Base-by-base conservation (phyloP, 73 alveolate genomes). In the Tetrahymena thermophila region DNA sequence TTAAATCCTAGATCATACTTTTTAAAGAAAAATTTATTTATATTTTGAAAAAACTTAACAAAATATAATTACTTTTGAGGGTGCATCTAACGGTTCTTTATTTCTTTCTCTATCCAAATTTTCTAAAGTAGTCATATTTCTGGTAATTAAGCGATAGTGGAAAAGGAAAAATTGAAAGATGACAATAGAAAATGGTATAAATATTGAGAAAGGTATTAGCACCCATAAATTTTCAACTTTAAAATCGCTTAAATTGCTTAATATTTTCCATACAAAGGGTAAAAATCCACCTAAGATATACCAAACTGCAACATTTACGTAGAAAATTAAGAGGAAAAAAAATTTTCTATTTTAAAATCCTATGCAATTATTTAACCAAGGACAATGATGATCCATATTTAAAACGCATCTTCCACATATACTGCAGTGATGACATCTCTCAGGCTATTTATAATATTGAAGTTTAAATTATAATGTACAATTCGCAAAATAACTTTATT, bases 301-400 rank as follows among this genome's bases (percentile, higher is more conserved):
- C 93, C 94, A 97, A 5, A 97, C 94, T 50, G 97, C 96, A 17
- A 97, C 43, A 19, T 93, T 94, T n/a, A 97, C 98, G 93, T 99
- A 99, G 93, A 98, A 94, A 16, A 98, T 96, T 94, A 99, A 94
- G 55, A 98, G 97, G 95, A 99, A 95, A 96, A 99, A 99, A 94
- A 89, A 98, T 96, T 98, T 99, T 50, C 99, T 96, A 96, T 99
- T 99, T 97, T 98, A 97, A 94, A 99, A 98, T 40, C 99, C 99
- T 21, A 98, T 98, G 94, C 99, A 98, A 96, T 98, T 98, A 94
- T 98, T 98, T 44, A 98, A 97, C 99, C 99, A 98, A 42, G 99
- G 99, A 95, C 99, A 98, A 97, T 99, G 99, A 95, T 98, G 99
- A 95, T 99, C 99, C 99, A 99, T 99, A 89, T 98, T 98, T 94